Base-by-base conservation (phyloP, 306 rosid species). In the Begonia masoniana region DNA sequence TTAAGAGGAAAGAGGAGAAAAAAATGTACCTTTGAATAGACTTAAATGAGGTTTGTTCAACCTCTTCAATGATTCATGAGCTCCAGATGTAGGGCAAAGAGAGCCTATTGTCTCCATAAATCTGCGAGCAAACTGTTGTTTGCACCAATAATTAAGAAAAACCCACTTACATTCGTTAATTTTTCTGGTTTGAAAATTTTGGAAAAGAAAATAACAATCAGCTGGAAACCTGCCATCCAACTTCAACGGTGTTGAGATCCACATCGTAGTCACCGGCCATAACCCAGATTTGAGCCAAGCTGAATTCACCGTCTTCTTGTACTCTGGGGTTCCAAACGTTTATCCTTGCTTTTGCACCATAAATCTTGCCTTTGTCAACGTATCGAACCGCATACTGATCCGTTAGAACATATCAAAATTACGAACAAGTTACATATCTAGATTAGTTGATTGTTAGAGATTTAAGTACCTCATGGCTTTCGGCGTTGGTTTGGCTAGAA, bases 191-290 rank as follows among this genome's bases (percentile, higher is more conserved):
- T n/a, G n/a, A n/a, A 31, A 7, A 1, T 10, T 10, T 3, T 4
- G 15, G 13, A 45, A 31, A 31, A 1, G 13, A 3, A 36, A 50
- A 17, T 36, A 9, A 59, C 39, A 0, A 52, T 9, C 10, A 42
- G 7, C 10, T 46, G 72, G 36, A n/a, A 1, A 91, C 99, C 99
- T 91, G 99, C 99, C 99, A 91, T 42, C 99, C 99, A 64, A 95
- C 99, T 83, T 91, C 99, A 68, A 91, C 86, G 82, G 96, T 91
- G 78, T 91, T 91, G 26, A 91, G 86, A 69, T 91, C 99, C 77
- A 83, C 75, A 62, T 95, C 94, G 59, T 85, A 86, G 26, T 95
- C 75, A 49, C 99, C 99, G 60, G 96, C 99, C 63, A 91, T 68
- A 57, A 91, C 64, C 99, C 99, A 91, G 12, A 91, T 83, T 68